Evolutionary conservation across 305 asterid genomes (phyloP).

Genomic region (Fraxinus floribunda): DNA sequence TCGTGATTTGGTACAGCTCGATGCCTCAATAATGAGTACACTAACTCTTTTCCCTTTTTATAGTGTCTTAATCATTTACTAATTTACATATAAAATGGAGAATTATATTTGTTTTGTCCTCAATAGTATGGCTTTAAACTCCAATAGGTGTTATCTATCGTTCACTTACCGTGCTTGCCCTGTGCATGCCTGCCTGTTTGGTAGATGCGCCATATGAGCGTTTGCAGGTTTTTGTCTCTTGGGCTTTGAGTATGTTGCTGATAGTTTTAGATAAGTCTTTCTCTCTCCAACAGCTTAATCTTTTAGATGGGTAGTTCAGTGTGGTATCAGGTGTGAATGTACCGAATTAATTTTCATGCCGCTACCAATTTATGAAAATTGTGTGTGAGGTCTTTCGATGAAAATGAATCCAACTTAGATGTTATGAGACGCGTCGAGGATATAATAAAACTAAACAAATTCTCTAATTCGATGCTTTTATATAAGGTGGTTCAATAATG

Average conservation of each 20-base stretch:
- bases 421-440: neutral
- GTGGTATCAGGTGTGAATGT: neutral
- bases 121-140: neutral
- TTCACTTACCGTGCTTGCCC: neutral
- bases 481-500: neutral
- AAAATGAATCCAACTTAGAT: neutral
- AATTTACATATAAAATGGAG: neutral
- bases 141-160: neutral
- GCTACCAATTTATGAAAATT: neutral
- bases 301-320: neutral
- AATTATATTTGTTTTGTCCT: neutral
- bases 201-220: neutral
- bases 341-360: neutral
- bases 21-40: slow-evolving; percentile 20
- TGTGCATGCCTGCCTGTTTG: neutral
- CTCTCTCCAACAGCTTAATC: neutral
- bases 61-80: neutral
- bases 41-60: neutral
- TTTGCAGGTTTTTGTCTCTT: neutral
- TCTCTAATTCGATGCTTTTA: neutral
- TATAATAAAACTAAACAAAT: neutral
- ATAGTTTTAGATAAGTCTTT: neutral
- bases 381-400: neutral
- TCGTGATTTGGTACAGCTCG: slow-evolving; percentile 31
- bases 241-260: neutral